Evolutionary conservation across 1,284 basidiomycete genomes (phyloP).

Genomic region (Flammula alnicola): DNA sequence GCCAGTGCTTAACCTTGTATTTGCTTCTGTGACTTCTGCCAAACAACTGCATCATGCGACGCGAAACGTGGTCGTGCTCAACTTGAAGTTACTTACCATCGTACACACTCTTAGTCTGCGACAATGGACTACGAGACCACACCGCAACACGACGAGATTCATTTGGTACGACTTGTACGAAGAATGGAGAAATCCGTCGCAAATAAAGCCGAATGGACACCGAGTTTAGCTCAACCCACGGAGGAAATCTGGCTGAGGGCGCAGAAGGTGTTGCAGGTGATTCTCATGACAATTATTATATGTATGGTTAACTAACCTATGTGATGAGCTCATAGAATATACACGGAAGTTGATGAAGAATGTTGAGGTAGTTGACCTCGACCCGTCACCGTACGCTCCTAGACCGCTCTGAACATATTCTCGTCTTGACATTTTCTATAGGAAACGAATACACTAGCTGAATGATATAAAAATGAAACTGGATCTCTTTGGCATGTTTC

Average conservation of each 20-base stretch:
- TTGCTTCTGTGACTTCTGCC: too few species aligned
- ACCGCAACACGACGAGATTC: too few species aligned
- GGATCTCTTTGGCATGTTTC: constrained; percentile 54
- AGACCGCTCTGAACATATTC: neutral
- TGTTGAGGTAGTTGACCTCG: constrained; percentile 54
- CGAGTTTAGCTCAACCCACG: neutral
- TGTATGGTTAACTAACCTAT: constrained; percentile 2
- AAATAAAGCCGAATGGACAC: too few species aligned
- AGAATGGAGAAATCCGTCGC: too few species aligned
- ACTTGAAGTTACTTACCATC: too few species aligned
- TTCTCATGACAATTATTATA: constrained; percentile 16
- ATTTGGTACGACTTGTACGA: too few species aligned
- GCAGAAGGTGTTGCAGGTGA: constrained; percentile 61
- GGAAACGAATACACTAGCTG: constrained; percentile 44
- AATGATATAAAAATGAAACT: constrained; percentile 54
- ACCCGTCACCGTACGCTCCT: constrained; percentile 49
- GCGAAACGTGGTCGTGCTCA: too few species aligned
- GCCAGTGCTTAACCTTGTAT: too few species aligned
- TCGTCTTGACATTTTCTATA: constrained; percentile 24
- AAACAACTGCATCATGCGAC: too few species aligned
- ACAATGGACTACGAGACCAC: constrained; percentile 16
- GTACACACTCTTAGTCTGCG: too few species aligned
- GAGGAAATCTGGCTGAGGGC: constrained; percentile 63
- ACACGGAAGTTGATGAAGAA: constrained; percentile 62
- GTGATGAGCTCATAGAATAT: constrained; percentile 56